Evolutionary conservation across 1,139 yeast genomes (phyloP).

Genomic region (Nakaseomyces uthaithaninus): DNA sequence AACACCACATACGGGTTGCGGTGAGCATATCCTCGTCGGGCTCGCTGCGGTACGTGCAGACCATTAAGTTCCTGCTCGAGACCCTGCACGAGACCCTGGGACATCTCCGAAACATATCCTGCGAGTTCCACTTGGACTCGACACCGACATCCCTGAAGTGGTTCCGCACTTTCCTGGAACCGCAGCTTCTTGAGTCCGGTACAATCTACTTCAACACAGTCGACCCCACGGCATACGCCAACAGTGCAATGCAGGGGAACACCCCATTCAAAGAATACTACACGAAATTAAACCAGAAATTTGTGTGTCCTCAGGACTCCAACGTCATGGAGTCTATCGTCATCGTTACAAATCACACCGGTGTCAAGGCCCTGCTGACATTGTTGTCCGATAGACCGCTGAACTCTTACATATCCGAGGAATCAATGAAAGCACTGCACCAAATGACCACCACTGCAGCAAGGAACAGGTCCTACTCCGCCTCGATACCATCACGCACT

Average conservation of each 20-base stretch:
- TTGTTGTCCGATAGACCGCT: slow-evolving; percentile 30
- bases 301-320: slow-evolving; percentile 10
- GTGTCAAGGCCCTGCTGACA: slow-evolving; percentile 31
- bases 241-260: slow-evolving; percentile 9
- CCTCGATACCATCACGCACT: slow-evolving; percentile 8
- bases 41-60: slow-evolving; percentile 30
- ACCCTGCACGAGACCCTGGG: slow-evolving; percentile 16
- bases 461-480: slow-evolving; percentile 10
- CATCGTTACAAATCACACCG: slow-evolving; percentile 30
- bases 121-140: slow-evolving; percentile 23
- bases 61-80: slow-evolving; percentile 28
- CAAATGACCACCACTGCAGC: slow-evolving; percentile 5
- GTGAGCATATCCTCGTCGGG: slow-evolving; percentile 26
- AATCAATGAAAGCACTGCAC: slow-evolving; percentile 26
- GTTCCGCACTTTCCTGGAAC: slow-evolving; percentile 28
- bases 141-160: slow-evolving; percentile 29
- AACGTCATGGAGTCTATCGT: slow-evolving; percentile 22
- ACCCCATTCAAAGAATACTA: slow-evolving; percentile 31
- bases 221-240: slow-evolving; percentile 9
- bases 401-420: slow-evolving; percentile 25
- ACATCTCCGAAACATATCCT: slow-evolving; percentile 13
- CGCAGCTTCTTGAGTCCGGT: slow-evolving; percentile 15
- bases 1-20: slow-evolving; percentile 5
- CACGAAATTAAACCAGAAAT: slow-evolving; percentile 24
- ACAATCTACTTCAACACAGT: slow-evolving; percentile 18